Evolutionary conservation across 768 basidiomycete species (phyloP).

Genomic region (Tulasnella sp.): DNA sequence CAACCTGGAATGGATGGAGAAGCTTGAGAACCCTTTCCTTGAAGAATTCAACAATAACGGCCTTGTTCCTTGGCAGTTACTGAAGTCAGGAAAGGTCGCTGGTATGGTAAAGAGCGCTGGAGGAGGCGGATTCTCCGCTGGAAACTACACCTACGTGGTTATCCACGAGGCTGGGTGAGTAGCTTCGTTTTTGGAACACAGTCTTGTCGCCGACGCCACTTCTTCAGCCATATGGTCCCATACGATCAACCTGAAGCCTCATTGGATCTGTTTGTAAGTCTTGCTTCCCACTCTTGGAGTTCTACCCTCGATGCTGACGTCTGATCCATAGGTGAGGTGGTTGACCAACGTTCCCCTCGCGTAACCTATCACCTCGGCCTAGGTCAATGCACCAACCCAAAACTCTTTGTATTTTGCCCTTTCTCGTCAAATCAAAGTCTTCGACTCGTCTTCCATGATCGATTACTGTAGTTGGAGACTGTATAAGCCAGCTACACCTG

Average conservation of each 20-base stretch:
- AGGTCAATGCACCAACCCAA: no score
- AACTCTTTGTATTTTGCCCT: no score
- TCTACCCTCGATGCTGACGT: no score
- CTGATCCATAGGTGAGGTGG: background rate
- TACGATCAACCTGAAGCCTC: slow-evolving; percentile 83
- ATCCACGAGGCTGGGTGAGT: slow-evolving; percentile 72
- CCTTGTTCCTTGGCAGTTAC: slow-evolving; percentile 43
- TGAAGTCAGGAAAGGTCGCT: slow-evolving; percentile 41
- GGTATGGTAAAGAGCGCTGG: slow-evolving; percentile 67
- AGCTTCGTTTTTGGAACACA: slow-evolving; percentile 19
- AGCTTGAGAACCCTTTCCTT: slow-evolving; percentile 48
- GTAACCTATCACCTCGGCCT: no score
- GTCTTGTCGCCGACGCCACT: slow-evolving; percentile 1
- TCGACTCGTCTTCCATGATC: no score
- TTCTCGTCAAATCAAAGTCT: no score
- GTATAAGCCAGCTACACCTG: no score
- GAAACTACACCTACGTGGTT: slow-evolving; percentile 76
- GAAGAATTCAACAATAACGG: slow-evolving; percentile 14
- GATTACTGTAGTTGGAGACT: no score
- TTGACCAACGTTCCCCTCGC: slow-evolving; percentile 3
- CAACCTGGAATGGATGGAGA: slow-evolving; percentile 64
- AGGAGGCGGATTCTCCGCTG: slow-evolving; percentile 51
- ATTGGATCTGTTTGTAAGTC: slow-evolving; percentile 40
- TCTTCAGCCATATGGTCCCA: slow-evolving; percentile 73
- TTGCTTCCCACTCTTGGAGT: no score